Base-by-base conservation (phyloP, 2,329 filamentous ascomycete species). In the Aspergillus novofumigatus region DNA sequence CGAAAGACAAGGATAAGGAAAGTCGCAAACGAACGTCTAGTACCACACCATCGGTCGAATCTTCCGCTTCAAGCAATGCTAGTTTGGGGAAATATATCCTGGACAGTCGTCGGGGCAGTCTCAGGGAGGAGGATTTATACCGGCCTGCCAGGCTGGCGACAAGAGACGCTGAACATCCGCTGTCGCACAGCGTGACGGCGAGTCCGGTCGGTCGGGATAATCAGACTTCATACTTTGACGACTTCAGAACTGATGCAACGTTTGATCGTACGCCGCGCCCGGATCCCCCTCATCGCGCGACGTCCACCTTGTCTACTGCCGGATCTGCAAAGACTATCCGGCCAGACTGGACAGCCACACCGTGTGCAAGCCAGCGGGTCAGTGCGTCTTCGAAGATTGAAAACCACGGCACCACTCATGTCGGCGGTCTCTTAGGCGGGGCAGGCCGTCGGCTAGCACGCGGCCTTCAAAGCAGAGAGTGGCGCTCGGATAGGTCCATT, bases 151-250 rank as follows among this genome's bases (percentile, higher is more conserved):
- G 79, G 58, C 71, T 76, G 49, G 32, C 32, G 17, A 79, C 78
- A 47, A 73, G 78, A 59, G 76, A 80, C 64, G 80, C 82, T 51
- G 88, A 91, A 53, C 90, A 93, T 70, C 89, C 90, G 21, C 75
- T 93, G 45, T 85, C 89, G 20, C 87, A 90, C 64, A 92, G 89
- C 69, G 82, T 90, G 51, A 86, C 84, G 38, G 88, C 84, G 20
- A 90, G 86, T 67, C 89, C 89, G 1, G 84, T 87, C 14, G 61
- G 67, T 35, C 64, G 68, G n/a, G 63, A 69, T 11, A 64, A 68
- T 11, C 67, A 67, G 48, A 57, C 64, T 10, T 72, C 70, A 17
- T 79, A 79, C 58, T 79, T 78, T 56, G 61, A 53, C 25, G 59
- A 52, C 21, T 54, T 49, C 56, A 57, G 47, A 23, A 48, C 59